These are phyloP conservation scores for Candida golubevii DNA, from an alignment of 805 yeast species.

Conservation along the genomic window DNA sequence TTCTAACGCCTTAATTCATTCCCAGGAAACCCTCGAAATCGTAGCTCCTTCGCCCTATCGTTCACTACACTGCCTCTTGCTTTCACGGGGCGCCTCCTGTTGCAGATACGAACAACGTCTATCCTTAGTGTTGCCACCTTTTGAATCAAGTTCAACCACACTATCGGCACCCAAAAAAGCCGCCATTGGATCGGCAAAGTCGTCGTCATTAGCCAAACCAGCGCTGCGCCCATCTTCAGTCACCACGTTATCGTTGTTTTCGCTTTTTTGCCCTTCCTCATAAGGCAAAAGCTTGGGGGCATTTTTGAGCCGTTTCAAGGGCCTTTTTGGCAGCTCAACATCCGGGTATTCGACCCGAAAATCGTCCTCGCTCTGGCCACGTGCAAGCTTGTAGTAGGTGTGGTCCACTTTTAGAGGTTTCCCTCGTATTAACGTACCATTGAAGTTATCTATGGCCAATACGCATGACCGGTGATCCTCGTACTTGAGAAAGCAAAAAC, in stretches of 20 bases:
- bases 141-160: too few relatives aligned
- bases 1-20: too few relatives aligned
- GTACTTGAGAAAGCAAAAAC: slow-evolving; percentile 79
- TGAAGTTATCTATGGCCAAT: slow-evolving; percentile 84
- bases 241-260: neutral
- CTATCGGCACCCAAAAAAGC: neutral
- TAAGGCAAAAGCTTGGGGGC: slow-evolving; percentile 8
- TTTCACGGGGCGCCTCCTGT: too few relatives aligned
- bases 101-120: too few relatives aligned
- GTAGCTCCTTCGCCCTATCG: too few relatives aligned
- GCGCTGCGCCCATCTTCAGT: neutral
- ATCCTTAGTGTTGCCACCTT: too few relatives aligned
- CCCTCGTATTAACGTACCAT: slow-evolving; percentile 60
- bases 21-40: too few relatives aligned
- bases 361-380: slow-evolving; percentile 47
- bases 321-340: neutral
- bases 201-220: slow-evolving; percentile 14
- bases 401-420: slow-evolving; percentile 61
- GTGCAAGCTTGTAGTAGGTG: slow-evolving; percentile 53
- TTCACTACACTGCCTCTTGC: too few relatives aligned
- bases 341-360: slow-evolving; percentile 27
- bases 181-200: slow-evolving; percentile 18
- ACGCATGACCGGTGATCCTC: slow-evolving; percentile 77
- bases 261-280: neutral
- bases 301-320: slow-evolving; percentile 6